phyloP scores from a whole-genome alignment of 345 rosid species.

The Triadica sebifera region DNA sequence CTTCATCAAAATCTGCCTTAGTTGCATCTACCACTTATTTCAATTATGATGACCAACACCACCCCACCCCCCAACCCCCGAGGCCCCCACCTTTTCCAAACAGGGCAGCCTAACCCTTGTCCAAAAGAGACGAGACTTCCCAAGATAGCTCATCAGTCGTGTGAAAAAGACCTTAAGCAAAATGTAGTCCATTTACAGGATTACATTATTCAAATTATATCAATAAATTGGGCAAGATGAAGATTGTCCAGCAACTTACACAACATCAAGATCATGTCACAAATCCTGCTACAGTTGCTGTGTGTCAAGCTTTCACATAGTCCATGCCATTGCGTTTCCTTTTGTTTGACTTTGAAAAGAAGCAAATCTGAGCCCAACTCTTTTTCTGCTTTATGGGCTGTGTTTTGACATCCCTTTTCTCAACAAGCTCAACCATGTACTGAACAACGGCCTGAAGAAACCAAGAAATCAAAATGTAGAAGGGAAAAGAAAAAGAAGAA shows the following conservation, averaged over 20 bases:
- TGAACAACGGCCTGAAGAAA: conserved; percentile 73
- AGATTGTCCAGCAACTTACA: conserved; percentile 29
- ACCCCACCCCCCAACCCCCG: background rate
- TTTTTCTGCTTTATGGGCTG: conserved; percentile 72
- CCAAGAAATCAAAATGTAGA: conserved; percentile 11
- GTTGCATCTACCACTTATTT: background rate
- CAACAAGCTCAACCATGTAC: conserved; percentile 74
- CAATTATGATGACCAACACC: background rate
- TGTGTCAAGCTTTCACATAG: conserved; percentile 50
- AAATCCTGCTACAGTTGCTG: conserved; percentile 1
- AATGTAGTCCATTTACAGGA: background rate
- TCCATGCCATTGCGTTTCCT: conserved; percentile 74
- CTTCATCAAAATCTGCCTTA: background rate
- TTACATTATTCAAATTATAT: background rate
- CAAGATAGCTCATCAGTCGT: background rate
- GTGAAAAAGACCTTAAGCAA: background rate
- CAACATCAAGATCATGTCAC: conserved; percentile 17
- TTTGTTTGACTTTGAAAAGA: conserved; percentile 87
- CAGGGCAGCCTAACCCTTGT: background rate
- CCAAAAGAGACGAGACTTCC: background rate
- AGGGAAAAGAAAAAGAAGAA: too few species aligned
- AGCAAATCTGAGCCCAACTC: conserved; percentile 91
- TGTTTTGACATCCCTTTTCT: conserved; percentile 49
- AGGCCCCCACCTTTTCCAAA: background rate
- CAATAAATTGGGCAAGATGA: background rate